A percentile compares a stretch with the other conserved stretches of the same genome.
Conservation (phyloP, 345 rosid species). For the Angophora floribunda region DNA sequence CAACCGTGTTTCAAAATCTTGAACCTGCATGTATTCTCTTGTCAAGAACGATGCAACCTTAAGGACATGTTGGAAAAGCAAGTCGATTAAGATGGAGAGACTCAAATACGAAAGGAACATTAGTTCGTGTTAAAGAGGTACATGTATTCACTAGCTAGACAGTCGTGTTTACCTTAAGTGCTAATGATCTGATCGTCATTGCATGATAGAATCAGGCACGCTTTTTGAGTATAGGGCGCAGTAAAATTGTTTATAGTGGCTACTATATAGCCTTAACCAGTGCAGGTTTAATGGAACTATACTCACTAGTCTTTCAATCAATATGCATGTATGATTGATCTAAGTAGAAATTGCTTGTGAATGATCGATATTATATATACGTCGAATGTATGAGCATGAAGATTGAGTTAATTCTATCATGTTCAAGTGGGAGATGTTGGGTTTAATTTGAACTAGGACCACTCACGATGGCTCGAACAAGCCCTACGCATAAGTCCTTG, state of each 20-base stretch:
- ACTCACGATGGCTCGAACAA: background rate
- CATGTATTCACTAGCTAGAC: background rate
- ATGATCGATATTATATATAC: background rate
- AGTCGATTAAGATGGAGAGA: background rate
- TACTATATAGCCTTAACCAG: background rate
- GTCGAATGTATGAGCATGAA: background rate
- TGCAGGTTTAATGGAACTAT: background rate
- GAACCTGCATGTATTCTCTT: background rate
- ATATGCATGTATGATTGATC: background rate
- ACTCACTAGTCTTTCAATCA: background rate
- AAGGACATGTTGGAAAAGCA: background rate
- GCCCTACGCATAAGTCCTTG: background rate
- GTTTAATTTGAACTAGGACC: background rate
- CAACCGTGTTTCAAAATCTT: too few species aligned
- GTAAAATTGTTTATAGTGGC: background rate
- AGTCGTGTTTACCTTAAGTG: background rate
- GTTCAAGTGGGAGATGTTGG: background rate
- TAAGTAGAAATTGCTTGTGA: background rate
- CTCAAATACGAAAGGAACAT: background rate
- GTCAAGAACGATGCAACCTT: background rate
- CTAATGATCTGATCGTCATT: background rate
- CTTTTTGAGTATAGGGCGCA: rapidly evolving
- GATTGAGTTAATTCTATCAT: background rate
- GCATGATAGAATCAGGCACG: background rate
- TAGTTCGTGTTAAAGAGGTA: too few species aligned